A percentile compares a stretch with the other conserved stretches of the same genome.
Conservation (phyloP, 257 asterid species). For the Solanum bukasovii region DNA sequence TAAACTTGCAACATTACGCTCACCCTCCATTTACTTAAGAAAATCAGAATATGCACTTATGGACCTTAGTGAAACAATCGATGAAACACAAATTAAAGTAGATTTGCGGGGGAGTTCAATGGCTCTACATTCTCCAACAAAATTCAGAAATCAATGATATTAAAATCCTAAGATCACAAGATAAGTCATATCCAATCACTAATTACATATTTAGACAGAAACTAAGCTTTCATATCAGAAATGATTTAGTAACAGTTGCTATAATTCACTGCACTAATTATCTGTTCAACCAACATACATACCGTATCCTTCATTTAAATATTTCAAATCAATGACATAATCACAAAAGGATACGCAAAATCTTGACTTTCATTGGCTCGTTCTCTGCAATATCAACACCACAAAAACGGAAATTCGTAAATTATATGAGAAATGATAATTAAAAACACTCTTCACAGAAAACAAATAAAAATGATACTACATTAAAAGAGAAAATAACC, state of each 20-base stretch:
- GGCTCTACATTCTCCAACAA: neutral
- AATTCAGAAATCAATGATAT: neutral
- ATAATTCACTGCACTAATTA: neutral
- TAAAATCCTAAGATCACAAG: neutral
- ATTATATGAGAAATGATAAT: neutral
- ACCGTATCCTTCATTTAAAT: neutral
- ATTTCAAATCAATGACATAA: neutral
- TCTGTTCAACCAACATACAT: neutral
- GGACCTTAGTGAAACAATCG: neutral
- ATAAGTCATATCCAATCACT: neutral
- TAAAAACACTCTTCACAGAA: neutral
- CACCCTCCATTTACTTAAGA: neutral
- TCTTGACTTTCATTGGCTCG: slow-evolving; percentile 69
- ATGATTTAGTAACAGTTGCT: neutral
- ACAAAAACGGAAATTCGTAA: neutral
- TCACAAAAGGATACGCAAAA: slow-evolving; percentile 59
- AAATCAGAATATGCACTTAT: neutral
- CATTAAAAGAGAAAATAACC: neutral
- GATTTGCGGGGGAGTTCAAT: neutral
- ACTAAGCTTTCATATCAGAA: neutral
- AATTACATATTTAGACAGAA: neutral
- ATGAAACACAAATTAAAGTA: neutral
- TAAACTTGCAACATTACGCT: neutral
- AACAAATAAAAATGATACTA: neutral
- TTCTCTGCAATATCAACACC: slow-evolving; percentile 30